A percentile compares a stretch with the other conserved stretches of the same genome.
Evolutionary conservation across 495 filamentous ascomycete genomes (phyloP).

Genomic region (Neurospora tetrasperma): DNA sequence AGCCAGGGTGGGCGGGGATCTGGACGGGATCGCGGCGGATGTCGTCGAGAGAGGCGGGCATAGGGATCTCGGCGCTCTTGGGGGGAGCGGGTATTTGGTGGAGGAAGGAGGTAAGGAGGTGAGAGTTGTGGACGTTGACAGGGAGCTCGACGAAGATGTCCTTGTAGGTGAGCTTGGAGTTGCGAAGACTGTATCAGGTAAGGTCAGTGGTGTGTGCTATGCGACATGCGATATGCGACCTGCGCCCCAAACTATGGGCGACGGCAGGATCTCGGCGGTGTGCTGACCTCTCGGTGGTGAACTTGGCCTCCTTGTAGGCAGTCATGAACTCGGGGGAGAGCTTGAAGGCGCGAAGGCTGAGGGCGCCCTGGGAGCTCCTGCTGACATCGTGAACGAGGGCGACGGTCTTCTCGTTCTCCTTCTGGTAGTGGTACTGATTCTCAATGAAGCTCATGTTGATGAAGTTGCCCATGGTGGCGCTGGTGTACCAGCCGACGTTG

Average conservation of each 20-base stretch:
- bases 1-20: conserved; percentile 70
- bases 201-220: conserved; percentile 17
- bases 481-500: conserved; percentile 97
- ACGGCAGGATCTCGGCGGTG: not conserved
- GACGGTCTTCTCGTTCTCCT: conserved; percentile 88
- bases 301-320: conserved; percentile 92
- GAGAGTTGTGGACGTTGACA: conserved; percentile 89
- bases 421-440: conserved; percentile 96
- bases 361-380: conserved; percentile 80
- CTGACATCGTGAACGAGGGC: conserved; percentile 91
- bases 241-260: not conserved
- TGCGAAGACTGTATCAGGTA: conserved; percentile 57
- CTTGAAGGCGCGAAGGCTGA: conserved; percentile 84
- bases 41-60: conserved; percentile 67
- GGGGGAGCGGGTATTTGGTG: conserved; percentile 64
- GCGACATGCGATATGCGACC: not conserved
- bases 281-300: conserved; percentile 82
- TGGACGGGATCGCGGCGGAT: conserved; percentile 47
- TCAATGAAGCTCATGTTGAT: conserved; percentile 90
- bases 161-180: conserved; percentile 83
- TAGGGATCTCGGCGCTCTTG: conserved; percentile 48
- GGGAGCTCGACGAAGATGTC: conserved; percentile 91
- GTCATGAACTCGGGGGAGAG: conserved; percentile 83
- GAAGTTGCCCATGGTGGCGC: conserved; percentile 97
- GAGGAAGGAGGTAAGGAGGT: conserved; percentile 88